Evolutionary conservation across 768 basidiomycete genomes (phyloP).

Genomic region (Tremella yokohamensis): DNA sequence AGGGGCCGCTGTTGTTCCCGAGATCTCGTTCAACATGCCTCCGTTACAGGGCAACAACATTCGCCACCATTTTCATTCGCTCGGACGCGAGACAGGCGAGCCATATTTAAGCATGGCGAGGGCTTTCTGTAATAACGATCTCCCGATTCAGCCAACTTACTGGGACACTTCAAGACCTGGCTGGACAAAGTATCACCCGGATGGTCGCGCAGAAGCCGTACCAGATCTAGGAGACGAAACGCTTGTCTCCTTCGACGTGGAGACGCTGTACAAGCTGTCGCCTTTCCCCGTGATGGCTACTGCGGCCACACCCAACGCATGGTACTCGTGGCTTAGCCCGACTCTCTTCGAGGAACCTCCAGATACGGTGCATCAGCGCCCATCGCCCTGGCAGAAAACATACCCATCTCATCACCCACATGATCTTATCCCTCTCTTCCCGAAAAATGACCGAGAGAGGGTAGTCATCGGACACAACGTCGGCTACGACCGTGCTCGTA

Average conservation of each 20-base stretch:
- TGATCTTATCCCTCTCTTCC: conserved; percentile 44
- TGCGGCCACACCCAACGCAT: conserved; percentile 73
- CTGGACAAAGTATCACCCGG: conserved; percentile 83
- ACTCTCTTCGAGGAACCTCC: conserved; percentile 39
- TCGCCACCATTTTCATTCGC: conserved; percentile 80
- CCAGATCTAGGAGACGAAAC: conserved; percentile 58
- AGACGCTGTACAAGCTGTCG: conserved; percentile 75
- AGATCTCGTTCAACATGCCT: conserved; percentile 77
- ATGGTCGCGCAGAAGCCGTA: conserved; percentile 74
- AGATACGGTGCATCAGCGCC: not conserved
- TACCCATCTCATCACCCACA: conserved; percentile 25
- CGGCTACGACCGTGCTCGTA: conserved; percentile 81
- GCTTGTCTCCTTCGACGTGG: conserved; percentile 86
- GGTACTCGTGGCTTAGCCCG: conserved; percentile 96
- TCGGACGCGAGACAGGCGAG: conserved; percentile 66
- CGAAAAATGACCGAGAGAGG: conserved; percentile 29
- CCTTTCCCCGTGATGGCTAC: conserved; percentile 79
- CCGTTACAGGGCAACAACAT: conserved; percentile 74
- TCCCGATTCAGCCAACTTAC: conserved; percentile 63
- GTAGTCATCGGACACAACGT: conserved; percentile 92
- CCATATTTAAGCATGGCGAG: conserved; percentile 74
- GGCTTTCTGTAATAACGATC: conserved; percentile 56
- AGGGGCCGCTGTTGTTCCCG: conserved; percentile 74
- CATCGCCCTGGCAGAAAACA: conserved; percentile 28
- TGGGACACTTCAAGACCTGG: conserved; percentile 62